Percentiles rank a stretch among this genome's conserved stretches.
Conservation (phyloP, 768 basidiomycete genomes). For the Xerocomellus chrysenteron region DNA sequence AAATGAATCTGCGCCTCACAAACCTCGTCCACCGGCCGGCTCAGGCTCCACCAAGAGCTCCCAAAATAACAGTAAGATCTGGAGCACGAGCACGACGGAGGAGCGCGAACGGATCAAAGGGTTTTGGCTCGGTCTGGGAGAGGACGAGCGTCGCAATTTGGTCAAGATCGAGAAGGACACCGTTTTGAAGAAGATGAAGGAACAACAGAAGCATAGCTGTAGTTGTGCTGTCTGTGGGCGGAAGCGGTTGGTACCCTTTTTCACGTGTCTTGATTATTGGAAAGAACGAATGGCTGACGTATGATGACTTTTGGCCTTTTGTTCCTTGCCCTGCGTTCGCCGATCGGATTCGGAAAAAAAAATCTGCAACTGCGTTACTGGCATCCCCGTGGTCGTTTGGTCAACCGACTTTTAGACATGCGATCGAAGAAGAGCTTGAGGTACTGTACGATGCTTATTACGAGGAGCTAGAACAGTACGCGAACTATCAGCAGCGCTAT, state of each 20-base stretch:
- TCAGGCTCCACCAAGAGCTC: constrained; percentile 26
- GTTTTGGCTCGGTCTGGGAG: constrained; percentile 94
- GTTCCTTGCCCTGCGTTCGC: constrained; percentile 14
- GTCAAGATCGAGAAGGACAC: constrained; percentile 99
- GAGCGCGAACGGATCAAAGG: constrained; percentile 97
- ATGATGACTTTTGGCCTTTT: constrained; percentile 23
- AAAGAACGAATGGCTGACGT: constrained; percentile 23
- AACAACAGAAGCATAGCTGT: constrained; percentile 96
- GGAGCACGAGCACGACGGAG: constrained; percentile 89
- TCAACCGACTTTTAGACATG: constrained; percentile 57
- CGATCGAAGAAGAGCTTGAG: constrained; percentile 99
- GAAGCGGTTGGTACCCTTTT: constrained; percentile 74
- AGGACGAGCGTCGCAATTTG: constrained; percentile 86
- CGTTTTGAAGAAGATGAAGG: constrained; percentile 98
- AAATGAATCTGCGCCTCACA: constrained; percentile 33
- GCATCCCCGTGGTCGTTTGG: constrained; percentile 13
- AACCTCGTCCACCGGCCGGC: constrained; percentile 29
- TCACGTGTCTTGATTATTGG: constrained; percentile 20
- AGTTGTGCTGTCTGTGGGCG: constrained; percentile 94
- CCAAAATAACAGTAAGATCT: constrained; percentile 76
- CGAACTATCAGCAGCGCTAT: constrained; percentile 95
- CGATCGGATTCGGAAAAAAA: constrained; percentile 21
- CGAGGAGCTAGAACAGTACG: constrained; percentile 99
- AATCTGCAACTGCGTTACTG: constrained; percentile 3
- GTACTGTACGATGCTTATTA: constrained; percentile 99